Base-by-base conservation (phyloP, 2,329 filamentous ascomycete genomes). In the Ophiostoma novo-ulmi region DNA sequence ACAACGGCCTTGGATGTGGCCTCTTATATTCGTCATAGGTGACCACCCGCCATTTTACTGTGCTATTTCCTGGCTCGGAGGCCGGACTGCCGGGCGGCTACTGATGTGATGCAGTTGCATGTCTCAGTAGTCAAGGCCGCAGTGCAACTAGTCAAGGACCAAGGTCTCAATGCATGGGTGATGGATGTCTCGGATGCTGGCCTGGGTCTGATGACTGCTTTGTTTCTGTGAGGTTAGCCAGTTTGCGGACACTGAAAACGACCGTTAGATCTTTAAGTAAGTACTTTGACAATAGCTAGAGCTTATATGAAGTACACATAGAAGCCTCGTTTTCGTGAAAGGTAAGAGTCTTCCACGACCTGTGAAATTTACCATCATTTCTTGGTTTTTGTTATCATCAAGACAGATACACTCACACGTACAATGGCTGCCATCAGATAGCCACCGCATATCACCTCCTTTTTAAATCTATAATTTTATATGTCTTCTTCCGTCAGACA, bases 11-110 rank as follows among this genome's bases (percentile, higher is more conserved):
- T 38, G 63, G 26, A 22, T 67, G 14, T 35, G 63, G 63, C 36
- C 63, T n/a, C 63, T 11, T 14, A 36, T 36, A 36, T 36, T 17
- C 7, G 17, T 6, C 38, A 39, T 31, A 48, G 4, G 52, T 26
- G 52, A 22, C n/a, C 52, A 58, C 48, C 52, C 52, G 10, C 52
- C 52, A 10, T 26, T 14, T 10, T 3, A 11, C 13, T 13, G 22
- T 58, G 52, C n/a, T 26, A 17, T 58, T 58, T 26, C 13, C 22
- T 44, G 65, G 10, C 22, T 44, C 65, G 38, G 65, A 67, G 20
- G n/a, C 22, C 65, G 65, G 65, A 67, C 11, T 67, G 39, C 65
- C 65, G 65, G 65, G 65, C 65, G 65, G 35, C 20, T 67, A 67
- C 65, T 67, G 65, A 14, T 20, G 26, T 39, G 20, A 22, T 65